Base-by-base conservation (phyloP, 768 basidiomycete genomes). In the Tephrocybe sp. region DNA sequence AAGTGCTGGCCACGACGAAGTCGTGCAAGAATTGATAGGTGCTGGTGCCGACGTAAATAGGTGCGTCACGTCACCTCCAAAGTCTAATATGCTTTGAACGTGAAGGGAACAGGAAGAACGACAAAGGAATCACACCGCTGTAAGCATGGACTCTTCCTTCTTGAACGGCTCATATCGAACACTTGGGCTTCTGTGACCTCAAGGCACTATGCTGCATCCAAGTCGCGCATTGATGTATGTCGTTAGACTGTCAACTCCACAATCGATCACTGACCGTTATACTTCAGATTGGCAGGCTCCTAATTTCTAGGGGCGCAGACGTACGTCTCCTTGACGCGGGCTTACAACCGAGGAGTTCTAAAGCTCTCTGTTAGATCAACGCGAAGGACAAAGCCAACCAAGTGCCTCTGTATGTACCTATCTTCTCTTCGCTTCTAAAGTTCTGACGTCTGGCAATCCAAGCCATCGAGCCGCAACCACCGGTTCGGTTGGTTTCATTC, bases 401-500 rank as follows among this genome's bases (percentile, higher is more conserved):
- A 71, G 74, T 85, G 39, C 93, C 97, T 49, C 77, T 99, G 86
- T 93, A 62, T 45, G 89, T 58, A 37, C 48, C 52, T 34, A 38
- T 36, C 54, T 59, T 57, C 48, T 58, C 45, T 59, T 60, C 47
- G 42, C 49, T 60, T 61, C 58, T 59, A 51, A 59, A 58, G 58
- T 60, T 48, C 54, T 58, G 55, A 54, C 42, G 39, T 28, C 20
- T 10, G 46, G 37, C 45, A 48, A 48, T 57, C 49, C 34, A 57
- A 95, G 92, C 45, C 97, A 99, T 70, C 88, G 97, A 54, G 97
- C 97, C 41, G 93, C 95, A 10, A 95, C 97, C 6, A 98, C 91
- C 12, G 97, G 97, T 26, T 93, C 93, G 20, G 83, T 84, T 9
- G 91, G 91, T 6, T 96, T 98, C 66, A 81, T 98, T 50, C 80